These are phyloP conservation scores for Arachis hypogaea DNA, from an alignment of 306 rosid species.

Conservation along the genomic window DNA sequence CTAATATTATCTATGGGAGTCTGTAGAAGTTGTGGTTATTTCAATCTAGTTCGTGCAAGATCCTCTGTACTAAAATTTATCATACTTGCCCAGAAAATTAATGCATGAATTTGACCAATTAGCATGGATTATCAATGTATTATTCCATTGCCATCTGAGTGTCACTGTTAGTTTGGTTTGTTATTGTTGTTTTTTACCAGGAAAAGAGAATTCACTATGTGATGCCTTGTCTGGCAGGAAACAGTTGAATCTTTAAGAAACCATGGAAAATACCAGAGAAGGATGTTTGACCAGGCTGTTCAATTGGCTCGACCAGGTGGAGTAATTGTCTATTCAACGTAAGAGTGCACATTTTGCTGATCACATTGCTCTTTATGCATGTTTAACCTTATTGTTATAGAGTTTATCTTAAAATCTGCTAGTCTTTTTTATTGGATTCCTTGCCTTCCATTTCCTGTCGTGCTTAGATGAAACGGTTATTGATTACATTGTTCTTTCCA, in stretches of 20 bases:
- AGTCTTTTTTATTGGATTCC: conserved; percentile 6
- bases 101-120: conserved; percentile 23
- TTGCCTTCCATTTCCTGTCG: neutral
- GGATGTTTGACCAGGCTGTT: conserved; percentile 93
- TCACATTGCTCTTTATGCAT: conserved; percentile 8
- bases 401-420: conserved; percentile 17
- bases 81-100: conserved; percentile 8
- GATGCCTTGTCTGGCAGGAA: conserved; percentile 58
- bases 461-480: conserved; percentile 29
- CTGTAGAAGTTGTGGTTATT: conserved; percentile 12
- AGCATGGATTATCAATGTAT: neutral
- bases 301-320: conserved; percentile 87
- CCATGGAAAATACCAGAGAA: conserved; percentile 84
- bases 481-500: conserved; percentile 7
- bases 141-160: conserved; percentile 5
- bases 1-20: conserved; percentile 16
- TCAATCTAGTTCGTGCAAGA: conserved; percentile 1
- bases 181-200: neutral
- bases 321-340: conserved; percentile 93
- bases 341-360: conserved; percentile 47
- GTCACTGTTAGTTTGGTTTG: conserved; percentile 9
- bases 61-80: conserved; percentile 15
- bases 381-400: conserved; percentile 18
- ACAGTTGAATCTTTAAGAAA: conserved; percentile 73
- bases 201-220: conserved; percentile 6